Base-by-base conservation (phyloP, 2,329 filamentous ascomycete genomes). In the Lasiodiplodia sp. region DNA sequence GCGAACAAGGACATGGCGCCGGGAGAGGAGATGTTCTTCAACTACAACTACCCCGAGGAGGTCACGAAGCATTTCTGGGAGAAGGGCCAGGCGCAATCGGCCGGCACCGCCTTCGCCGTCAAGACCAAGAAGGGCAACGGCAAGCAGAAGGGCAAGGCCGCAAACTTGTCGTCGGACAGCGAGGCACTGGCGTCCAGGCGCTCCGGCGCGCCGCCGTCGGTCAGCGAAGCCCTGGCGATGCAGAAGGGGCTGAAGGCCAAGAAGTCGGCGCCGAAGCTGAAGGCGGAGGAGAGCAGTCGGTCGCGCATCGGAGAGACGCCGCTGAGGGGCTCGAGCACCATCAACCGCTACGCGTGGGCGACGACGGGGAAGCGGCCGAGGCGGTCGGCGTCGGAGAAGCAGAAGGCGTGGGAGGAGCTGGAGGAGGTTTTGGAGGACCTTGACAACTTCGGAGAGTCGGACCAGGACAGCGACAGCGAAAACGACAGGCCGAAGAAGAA, bases 1-100 rank as follows among this genome's bases (percentile, higher is more conserved):
- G 91, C 92, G 0, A 82, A 86, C 67, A 83, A 87, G 2, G 85
- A 91, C 51, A 91, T 96, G 74, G 84, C 86, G 69, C 84, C 86
- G 3, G 92, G 92, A 28, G 90, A 93, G 70, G 92, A 96, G 78
- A 81, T 96, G 0, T 91, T 93, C 75, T 96, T 95, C 78, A 88
- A 95, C 75, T 96, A 96, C 73, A 91, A 64, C 31, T 60, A 57
- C 12, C 55, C 65, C 23, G 25, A 47, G 2, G 44, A 67, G 31
- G 37, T 66, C 51, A 67, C 65, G 16, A 58, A 60, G 38, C 16
- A 58, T 49, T 67, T 67, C 38, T 63, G 56, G 56, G 47, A 68
- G 56, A 68, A 52, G 28, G 31, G 60, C 12, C 28, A 52, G 47
- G 25, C 47, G 44, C 44, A 60, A 5, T 11, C n/a, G 5, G 11